Evolutionary conservation across 768 basidiomycete species (phyloP).

Genomic region (Boletus eberwhitei): DNA sequence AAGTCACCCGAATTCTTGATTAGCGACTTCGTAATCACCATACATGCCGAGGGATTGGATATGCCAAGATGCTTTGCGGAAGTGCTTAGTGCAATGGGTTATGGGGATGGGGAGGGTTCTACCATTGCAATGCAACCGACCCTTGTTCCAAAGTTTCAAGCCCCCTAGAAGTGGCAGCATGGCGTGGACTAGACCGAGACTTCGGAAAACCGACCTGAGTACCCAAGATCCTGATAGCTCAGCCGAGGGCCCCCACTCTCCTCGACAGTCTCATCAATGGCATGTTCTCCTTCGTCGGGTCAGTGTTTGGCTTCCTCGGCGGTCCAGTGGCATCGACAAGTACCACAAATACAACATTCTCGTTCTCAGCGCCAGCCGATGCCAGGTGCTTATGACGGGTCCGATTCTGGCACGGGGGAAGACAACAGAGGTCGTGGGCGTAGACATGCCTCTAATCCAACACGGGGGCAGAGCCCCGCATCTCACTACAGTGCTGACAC

Average conservation of each 20-base stretch:
- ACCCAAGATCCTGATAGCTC: neutral
- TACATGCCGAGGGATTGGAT: constrained; percentile 49
- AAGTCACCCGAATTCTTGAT: constrained; percentile 41
- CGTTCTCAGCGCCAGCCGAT: constrained; percentile 1
- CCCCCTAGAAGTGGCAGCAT: constrained; percentile 24
- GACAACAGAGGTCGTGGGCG: constrained; percentile 2
- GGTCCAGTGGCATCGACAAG: neutral
- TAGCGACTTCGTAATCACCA: constrained; percentile 49
- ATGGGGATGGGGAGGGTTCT: constrained; percentile 1
- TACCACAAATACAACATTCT: neutral
- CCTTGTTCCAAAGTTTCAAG: constrained; percentile 49
- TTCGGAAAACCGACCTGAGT: neutral
- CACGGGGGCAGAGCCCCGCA: constrained; percentile 8
- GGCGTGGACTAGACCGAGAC: constrained; percentile 19
- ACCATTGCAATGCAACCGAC: constrained; percentile 52
- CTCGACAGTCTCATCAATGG: constrained; percentile 20
- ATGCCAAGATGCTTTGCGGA: constrained; percentile 57
- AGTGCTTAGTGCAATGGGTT: constrained; percentile 27
- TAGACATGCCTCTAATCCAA: neutral
- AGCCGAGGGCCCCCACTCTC: constrained; percentile 1
- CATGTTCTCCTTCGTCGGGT: constrained; percentile 14
- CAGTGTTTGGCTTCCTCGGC: constrained; percentile 12
- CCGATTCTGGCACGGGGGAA: constrained; percentile 11
- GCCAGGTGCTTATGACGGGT: constrained; percentile 21
- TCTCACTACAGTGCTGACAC: constrained; percentile 32